Conservation (phyloP, 257 asterid species). For the Orobanche coerulescens region DNA sequence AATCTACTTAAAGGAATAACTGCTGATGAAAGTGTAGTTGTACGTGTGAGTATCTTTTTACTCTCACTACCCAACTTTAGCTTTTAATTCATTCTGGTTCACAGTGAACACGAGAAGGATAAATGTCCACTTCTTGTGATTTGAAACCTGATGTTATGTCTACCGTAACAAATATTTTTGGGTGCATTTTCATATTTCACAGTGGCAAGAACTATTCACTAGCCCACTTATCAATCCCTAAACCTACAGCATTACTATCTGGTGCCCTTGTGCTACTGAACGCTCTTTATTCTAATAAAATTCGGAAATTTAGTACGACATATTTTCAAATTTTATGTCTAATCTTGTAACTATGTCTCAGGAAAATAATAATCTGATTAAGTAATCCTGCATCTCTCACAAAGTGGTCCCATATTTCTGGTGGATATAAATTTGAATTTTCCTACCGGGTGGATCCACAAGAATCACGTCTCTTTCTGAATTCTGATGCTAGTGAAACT, state of each 20-base stretch:
- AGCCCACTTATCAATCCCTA: background rate
- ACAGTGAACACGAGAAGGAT: background rate
- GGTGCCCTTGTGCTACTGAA: background rate
- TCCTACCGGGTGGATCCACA: background rate
- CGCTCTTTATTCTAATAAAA: background rate
- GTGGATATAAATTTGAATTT: background rate
- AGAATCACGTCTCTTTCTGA: background rate
- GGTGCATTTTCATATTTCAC: background rate
- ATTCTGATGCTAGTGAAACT: conserved; percentile 8
- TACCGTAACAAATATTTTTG: background rate
- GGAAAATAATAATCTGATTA: background rate
- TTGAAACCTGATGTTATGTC: conserved; percentile 2
- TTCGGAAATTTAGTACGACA: background rate
- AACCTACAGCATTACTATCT: background rate
- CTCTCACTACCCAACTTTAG: conserved; percentile 6
- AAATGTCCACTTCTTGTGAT: background rate
- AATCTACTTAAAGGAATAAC: conserved; percentile 88
- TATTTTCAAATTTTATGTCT: background rate
- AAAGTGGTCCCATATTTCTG: background rate
- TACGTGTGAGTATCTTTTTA: conserved; percentile 61
- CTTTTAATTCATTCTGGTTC: background rate
- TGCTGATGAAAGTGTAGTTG: conserved; percentile 87
- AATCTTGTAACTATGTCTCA: background rate
- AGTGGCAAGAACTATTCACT: background rate
- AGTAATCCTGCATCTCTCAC: background rate